These are phyloP conservation scores for Meredithiella fracta DNA, from an alignment of 2,329 filamentous ascomycete genomes.

Conservation along the genomic window DNA sequence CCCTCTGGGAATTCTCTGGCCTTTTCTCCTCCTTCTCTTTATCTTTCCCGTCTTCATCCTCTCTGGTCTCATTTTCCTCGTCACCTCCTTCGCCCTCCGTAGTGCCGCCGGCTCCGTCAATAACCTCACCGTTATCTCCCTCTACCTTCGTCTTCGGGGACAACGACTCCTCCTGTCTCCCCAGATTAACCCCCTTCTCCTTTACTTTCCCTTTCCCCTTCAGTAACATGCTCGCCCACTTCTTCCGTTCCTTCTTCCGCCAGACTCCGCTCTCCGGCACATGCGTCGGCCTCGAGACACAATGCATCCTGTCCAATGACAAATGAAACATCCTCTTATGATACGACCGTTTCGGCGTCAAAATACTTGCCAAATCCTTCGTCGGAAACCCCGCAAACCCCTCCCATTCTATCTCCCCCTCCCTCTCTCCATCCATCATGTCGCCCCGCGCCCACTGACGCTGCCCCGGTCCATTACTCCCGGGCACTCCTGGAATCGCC, in stretches of 20 bases:
- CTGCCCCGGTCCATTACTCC: not conserved
- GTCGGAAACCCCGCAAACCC: constrained; percentile 56
- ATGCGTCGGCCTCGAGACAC: constrained; percentile 70
- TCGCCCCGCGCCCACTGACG: constrained; percentile 23
- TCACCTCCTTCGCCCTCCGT: constrained; percentile 15
- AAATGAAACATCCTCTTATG: constrained; percentile 74
- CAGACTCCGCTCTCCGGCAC: constrained; percentile 63
- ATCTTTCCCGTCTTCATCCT: constrained; percentile 16
- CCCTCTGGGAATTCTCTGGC: constrained; percentile 19
- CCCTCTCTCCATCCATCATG: constrained; percentile 31
- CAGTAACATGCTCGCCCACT: not conserved
- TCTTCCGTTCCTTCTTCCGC: constrained; percentile 24
- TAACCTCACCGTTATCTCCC: not conserved
- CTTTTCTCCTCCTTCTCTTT: constrained; percentile 16
- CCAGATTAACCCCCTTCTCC: constrained; percentile 20
- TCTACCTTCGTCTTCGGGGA: constrained; percentile 10
- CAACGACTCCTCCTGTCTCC: constrained; percentile 10
- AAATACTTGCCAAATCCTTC: constrained; percentile 62
- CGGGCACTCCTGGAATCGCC: constrained; percentile 16
- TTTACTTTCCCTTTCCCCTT: constrained; percentile 30
- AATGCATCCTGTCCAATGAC: constrained; percentile 62
- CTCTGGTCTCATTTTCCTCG: constrained; percentile 18
- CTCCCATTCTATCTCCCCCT: constrained; percentile 51
- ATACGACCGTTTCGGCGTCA: constrained; percentile 59
- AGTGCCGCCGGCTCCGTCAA: not conserved